These are phyloP conservation scores for Cyclotella kingstonii DNA, from an alignment of 108 stramenopile genomes.

Conservation along the genomic window DNA sequence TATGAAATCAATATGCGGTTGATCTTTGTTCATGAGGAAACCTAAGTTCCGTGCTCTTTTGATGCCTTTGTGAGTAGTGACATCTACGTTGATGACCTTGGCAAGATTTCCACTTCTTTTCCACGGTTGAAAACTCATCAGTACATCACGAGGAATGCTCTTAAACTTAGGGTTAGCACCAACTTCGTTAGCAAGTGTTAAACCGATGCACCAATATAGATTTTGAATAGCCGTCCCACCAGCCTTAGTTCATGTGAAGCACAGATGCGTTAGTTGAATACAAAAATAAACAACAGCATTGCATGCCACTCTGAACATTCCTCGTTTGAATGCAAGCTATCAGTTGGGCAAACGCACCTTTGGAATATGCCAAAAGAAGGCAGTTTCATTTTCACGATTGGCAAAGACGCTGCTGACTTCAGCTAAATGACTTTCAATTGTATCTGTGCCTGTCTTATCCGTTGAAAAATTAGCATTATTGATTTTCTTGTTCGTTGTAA, in stretches of 20 bases:
- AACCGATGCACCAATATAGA: constrained; percentile 39
- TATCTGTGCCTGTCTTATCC: too few species aligned
- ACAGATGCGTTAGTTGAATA: too few species aligned
- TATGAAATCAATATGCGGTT: constrained; percentile 20
- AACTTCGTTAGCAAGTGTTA: constrained; percentile 29
- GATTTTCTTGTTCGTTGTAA: too few species aligned
- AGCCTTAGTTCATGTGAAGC: too few species aligned
- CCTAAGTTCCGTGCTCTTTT: constrained; percentile 29
- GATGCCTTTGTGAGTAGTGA: constrained; percentile 41
- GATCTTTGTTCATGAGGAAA: constrained; percentile 13
- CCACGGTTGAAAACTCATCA: constrained; percentile 14
- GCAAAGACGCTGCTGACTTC: too few species aligned
- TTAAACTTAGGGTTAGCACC: constrained; percentile 24
- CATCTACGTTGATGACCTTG: constrained; percentile 49
- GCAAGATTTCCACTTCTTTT: constrained; percentile 32
- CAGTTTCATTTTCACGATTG: too few species aligned
- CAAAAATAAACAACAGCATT: too few species aligned
- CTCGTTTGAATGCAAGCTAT: too few species aligned
- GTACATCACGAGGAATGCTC: neutral
- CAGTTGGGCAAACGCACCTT: too few species aligned
- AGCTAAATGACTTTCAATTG: too few species aligned
- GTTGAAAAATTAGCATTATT: too few species aligned
- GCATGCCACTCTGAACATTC: too few species aligned
- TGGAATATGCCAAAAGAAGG: constrained; percentile 50
- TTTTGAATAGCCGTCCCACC: constrained; percentile 33